Percentiles rank a stretch among this genome's conserved stretches.
Conservation (phyloP, 2,329 filamentous ascomycete genomes). For the Beauveria scarabaeidicola region DNA sequence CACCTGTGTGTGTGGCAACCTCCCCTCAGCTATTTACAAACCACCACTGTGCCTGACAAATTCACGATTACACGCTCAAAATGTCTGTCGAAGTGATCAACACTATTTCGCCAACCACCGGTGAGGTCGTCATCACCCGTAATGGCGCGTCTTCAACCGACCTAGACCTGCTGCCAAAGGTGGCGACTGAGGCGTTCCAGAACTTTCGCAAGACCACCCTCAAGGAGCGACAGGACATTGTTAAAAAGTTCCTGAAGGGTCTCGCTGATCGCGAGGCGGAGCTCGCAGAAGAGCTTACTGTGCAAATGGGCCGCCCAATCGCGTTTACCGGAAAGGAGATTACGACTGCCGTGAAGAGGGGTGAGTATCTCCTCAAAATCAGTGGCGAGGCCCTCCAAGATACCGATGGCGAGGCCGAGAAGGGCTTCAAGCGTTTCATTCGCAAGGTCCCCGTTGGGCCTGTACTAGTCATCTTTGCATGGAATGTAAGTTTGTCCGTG, state of each 20-base stretch:
- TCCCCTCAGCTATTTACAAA: background rate
- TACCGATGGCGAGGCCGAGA: conserved; percentile 72
- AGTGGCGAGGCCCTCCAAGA: conserved; percentile 71
- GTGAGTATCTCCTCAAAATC: conserved; percentile 78
- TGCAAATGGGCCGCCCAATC: conserved; percentile 93
- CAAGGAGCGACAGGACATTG: conserved; percentile 66
- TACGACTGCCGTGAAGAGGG: conserved; percentile 73
- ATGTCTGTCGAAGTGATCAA: conserved; percentile 59
- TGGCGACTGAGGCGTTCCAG: conserved; percentile 66
- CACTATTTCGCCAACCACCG: conserved; percentile 87
- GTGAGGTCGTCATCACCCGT: conserved; percentile 72
- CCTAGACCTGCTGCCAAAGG: conserved; percentile 60
- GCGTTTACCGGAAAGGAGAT: conserved; percentile 79
- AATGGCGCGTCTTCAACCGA: conserved; percentile 64
- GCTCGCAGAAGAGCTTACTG: conserved; percentile 74
- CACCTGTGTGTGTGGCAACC: background rate
- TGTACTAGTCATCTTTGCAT: conserved; percentile 83
- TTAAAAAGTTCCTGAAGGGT: conserved; percentile 68
- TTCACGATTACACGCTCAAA: conserved; percentile 14
- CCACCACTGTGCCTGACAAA: background rate
- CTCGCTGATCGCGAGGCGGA: conserved; percentile 67
- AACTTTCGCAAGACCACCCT: conserved; percentile 69
- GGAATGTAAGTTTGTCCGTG: conserved; percentile 63
- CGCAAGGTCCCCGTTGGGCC: conserved; percentile 82
- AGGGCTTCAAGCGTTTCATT: conserved; percentile 85